phyloP scores from a whole-genome alignment of 306 rosid species.

The Cotoneaster glaucophyllus region DNA sequence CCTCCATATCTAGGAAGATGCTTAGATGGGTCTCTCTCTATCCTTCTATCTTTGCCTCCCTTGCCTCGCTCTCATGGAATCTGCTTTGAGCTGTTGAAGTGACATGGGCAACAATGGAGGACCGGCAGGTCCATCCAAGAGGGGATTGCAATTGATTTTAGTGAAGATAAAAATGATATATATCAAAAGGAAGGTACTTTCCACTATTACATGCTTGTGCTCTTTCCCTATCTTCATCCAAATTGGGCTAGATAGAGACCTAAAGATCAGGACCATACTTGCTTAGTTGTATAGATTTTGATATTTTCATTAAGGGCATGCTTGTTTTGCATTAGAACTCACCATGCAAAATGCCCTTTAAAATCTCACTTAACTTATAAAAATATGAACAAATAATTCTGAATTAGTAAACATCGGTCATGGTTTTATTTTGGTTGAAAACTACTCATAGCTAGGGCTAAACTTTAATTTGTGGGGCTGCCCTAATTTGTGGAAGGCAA shows the following conservation, averaged over 20 bases:
- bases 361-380: not conserved
- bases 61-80: slow-evolving; percentile 32
- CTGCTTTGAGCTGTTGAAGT: slow-evolving; percentile 50
- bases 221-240: slow-evolving; percentile 32
- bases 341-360: not conserved
- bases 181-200: slow-evolving; percentile 27
- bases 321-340: not conserved
- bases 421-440: slow-evolving; percentile 5
- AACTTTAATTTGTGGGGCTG: slow-evolving; percentile 20
- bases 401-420: not conserved
- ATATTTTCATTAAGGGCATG: not conserved
- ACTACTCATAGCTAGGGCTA: slow-evolving; percentile 7
- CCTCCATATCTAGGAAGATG: slow-evolving; percentile 51
- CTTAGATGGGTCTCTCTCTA: slow-evolving; percentile 13
- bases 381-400: slow-evolving; percentile 4
- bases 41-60: slow-evolving; percentile 4
- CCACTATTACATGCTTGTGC: slow-evolving; percentile 22
- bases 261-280: slow-evolving; percentile 13
- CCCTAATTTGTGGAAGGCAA: slow-evolving; percentile 25
- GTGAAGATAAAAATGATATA: slow-evolving; percentile 3
- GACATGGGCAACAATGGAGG: slow-evolving; percentile 35
- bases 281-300: slow-evolving; percentile 3
- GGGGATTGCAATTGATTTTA: not conserved
- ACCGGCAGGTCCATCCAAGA: slow-evolving; percentile 40
- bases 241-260: slow-evolving; percentile 23